Evolutionary conservation across 2,329 filamentous ascomycete species (phyloP).

Genomic region (Hypoxylon sp.): DNA sequence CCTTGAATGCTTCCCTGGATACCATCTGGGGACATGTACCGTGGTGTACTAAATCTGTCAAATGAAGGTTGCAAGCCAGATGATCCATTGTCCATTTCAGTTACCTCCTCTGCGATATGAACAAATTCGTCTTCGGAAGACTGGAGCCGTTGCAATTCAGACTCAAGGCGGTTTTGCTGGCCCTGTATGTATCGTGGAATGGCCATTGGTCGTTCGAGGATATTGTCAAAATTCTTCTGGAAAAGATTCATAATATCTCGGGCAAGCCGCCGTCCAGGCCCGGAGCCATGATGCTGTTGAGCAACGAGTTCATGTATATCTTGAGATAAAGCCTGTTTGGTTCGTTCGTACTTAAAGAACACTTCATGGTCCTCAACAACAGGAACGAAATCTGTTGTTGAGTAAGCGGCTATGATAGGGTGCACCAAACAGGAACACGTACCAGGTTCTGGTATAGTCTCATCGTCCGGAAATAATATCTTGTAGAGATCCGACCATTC

Average conservation of each 20-base stretch:
- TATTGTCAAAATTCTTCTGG: background rate
- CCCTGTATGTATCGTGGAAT: background rate
- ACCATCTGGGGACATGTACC: conserved; percentile 5
- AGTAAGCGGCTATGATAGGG: conserved; percentile 1
- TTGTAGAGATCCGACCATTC: conserved; percentile 19
- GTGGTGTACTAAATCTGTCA: conserved; percentile 3
- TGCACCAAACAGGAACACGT: background rate
- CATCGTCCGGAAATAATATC: conserved; percentile 16
- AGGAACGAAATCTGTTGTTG: conserved; percentile 14
- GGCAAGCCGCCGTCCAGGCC: background rate
- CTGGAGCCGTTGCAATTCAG: background rate
- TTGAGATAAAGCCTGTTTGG: background rate
- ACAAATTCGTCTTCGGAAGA: conserved; percentile 1
- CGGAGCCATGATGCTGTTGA: background rate
- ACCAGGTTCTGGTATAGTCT: conserved; percentile 16
- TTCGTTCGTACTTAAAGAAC: background rate
- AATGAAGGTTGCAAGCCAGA: background rate
- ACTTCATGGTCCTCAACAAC: conserved; percentile 30
- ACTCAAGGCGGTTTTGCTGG: background rate
- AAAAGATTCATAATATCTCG: background rate
- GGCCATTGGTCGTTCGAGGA: background rate
- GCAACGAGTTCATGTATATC: background rate
- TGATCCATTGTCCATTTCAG: background rate
- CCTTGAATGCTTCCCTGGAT: background rate
- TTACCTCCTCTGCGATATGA: background rate